Evolutionary conservation across 768 basidiomycete genomes (phyloP), one percentile per base, ranked within the genome.

Genomic region (Fibroporia radiculosa): DNA sequence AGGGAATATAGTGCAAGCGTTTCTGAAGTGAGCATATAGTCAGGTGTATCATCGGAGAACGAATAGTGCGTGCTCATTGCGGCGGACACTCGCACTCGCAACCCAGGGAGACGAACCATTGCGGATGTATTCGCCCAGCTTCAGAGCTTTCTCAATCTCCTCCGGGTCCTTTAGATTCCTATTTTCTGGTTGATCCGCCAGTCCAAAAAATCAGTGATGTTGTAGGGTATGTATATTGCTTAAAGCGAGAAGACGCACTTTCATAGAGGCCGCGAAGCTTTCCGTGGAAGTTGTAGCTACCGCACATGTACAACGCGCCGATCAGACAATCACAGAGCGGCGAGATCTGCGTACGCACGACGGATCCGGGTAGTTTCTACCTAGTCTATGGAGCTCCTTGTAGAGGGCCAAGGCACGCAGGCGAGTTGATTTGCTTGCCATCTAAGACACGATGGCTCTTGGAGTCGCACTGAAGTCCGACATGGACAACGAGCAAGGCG

Each of bases 281-380:
- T 33, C 74, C 77, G 56, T 85, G 79, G 50, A 87, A 91, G 65
- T 87, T 71, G 55, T 91, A 91, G 36, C 88, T 86, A 43, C 54
- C 36, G n/a, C n/a, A n/a, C 7, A 25, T 32, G 16, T 37, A 25
- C 22, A 18, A n/a, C 16, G 29, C 44, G n/a, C n/a, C n/a, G 29
- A 39, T 47, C 42, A 48, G 24, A 44, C 44, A 11, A 27, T 16
- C 13, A 31, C 19, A 10, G 22, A 5, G 39, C 11, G 6, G 16
- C n/a, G 23, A 27, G 6, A 34, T 25, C 26, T 32, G 14, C 28
- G 19, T 36, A 73, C 79, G 62, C 56, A 90, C 88, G 76, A 74
- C 36, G 85, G 79, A 58, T 92, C 88, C 27, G 84, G 84, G 52
- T 90, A 89, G 37, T 91, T 86, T 47, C 82, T 72, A 3, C 88